Percentiles rank a stretch among this genome's conserved stretches.
phyloP scores from a whole-genome alignment of 495 filamentous ascomycete genomes.

The Physcia stellaris region DNA sequence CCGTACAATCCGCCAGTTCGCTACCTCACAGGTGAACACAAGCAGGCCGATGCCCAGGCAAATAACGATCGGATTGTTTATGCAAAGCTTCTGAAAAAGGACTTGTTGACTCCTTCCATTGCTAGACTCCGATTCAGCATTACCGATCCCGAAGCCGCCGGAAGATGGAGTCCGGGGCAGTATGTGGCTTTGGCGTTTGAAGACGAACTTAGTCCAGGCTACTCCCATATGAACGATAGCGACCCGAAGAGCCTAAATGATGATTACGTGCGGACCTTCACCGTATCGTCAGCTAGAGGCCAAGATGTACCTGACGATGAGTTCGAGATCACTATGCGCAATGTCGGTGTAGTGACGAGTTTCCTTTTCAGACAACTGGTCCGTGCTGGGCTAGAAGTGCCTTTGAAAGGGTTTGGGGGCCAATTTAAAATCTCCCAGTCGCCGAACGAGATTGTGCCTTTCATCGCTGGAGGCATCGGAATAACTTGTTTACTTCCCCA shows the following conservation, averaged over 20 bases:
- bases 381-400: constrained; percentile 42
- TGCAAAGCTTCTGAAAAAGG: constrained; percentile 40
- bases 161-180: constrained; percentile 53
- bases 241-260: constrained; percentile 70
- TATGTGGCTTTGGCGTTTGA: constrained; percentile 62
- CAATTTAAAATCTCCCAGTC: constrained; percentile 39
- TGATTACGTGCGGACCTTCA: constrained; percentile 72
- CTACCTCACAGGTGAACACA: constrained; percentile 36
- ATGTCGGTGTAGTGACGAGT: constrained; percentile 50
- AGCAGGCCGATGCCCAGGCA: constrained; percentile 12
- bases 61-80: constrained; percentile 14
- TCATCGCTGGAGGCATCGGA: constrained; percentile 65
- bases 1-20: constrained; percentile 61
- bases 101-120: constrained; percentile 49
- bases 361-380: constrained; percentile 46
- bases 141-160: constrained; percentile 23
- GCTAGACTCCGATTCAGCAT: constrained; percentile 49
- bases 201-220: constrained; percentile 52
- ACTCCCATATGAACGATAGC: constrained; percentile 66
- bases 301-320: constrained; percentile 26
- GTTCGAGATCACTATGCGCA: constrained; percentile 58
- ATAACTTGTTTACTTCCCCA: constrained; percentile 67
- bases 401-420: constrained; percentile 59
- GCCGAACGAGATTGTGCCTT: constrained; percentile 24
- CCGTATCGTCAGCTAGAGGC: constrained; percentile 46